These are phyloP conservation scores for Ampelocalamus luodianensis DNA, from an alignment of 176 grass and related monocot genomes.

Conservation along the genomic window DNA sequence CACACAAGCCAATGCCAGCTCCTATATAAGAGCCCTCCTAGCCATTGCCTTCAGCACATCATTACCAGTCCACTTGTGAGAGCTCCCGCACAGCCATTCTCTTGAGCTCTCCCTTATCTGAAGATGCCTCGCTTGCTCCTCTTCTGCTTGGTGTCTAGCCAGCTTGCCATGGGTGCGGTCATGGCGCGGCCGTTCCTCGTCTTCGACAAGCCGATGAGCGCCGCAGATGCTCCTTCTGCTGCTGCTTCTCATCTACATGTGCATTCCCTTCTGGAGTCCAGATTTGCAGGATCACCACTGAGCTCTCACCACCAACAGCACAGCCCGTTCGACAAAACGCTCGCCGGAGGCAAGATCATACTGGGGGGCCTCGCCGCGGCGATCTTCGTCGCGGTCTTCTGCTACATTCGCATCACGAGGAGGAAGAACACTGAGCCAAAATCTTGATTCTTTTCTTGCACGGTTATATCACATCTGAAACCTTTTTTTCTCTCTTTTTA, in stretches of 20 bases:
- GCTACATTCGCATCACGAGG: constrained; percentile 90
- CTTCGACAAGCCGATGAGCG: background rate
- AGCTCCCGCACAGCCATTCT: background rate
- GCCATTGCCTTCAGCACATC: constrained; percentile 30
- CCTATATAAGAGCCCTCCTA: constrained; percentile 50
- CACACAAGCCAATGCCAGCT: background rate
- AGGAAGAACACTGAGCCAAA: constrained; percentile 61
- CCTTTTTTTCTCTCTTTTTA: background rate
- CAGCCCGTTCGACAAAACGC: constrained; percentile 64
- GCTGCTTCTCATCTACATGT: background rate
- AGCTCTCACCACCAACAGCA: constrained; percentile 36
- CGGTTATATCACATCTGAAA: background rate
- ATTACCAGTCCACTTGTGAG: background rate
- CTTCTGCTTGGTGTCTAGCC: constrained; percentile 53
- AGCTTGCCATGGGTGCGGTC: constrained; percentile 44
- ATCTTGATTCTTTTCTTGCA: constrained; percentile 40
- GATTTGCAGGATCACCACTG: constrained; percentile 54
- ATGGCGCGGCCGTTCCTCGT: constrained; percentile 55
- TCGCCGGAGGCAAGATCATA: constrained; percentile 79
- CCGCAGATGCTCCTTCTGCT: constrained; percentile 31
- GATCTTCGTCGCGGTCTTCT: constrained; percentile 64
- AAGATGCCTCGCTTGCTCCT: constrained; percentile 65
- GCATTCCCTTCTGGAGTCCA: constrained; percentile 49
- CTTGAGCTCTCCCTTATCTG: background rate
- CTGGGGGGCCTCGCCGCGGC: constrained; percentile 62